Evolutionary conservation across 495 filamentous ascomycete genomes (phyloP), one percentile per base, ranked within the genome.

Genomic region (Aspergillus ellipticus): DNA sequence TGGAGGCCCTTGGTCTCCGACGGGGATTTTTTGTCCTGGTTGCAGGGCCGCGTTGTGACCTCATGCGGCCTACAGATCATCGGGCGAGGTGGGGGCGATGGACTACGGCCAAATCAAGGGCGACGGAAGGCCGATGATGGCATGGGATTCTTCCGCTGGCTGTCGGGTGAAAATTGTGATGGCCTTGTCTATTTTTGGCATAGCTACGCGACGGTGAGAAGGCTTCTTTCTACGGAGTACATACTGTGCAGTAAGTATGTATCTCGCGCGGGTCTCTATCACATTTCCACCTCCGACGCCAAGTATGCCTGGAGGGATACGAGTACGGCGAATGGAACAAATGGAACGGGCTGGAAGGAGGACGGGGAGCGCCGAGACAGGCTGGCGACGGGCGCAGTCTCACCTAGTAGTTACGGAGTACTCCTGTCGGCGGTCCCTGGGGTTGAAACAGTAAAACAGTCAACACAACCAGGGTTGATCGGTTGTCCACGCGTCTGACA

Each of bases 401-500:
- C n/a, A n/a, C n/a, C n/a, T n/a, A n/a, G n/a, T n/a, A n/a, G n/a
- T n/a, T n/a, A n/a, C n/a, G n/a, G n/a, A n/a, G n/a, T n/a, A n/a
- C n/a, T n/a, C n/a, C n/a, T n/a, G n/a, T n/a, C n/a, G n/a, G n/a
- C n/a, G n/a, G 24, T 28, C 24, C 24, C 24, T 28, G 33, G 33
- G 33, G 8, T 37, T 37, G 33, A 37, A 37, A 37, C 33, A 11
- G 5, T 4, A 39, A n/a, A 39, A n/a, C n/a, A n/a, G n/a, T n/a
- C n/a, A n/a, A n/a, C n/a, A n/a, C 35, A 39, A 9, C 35, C 35
- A 39, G 35, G 33, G 33, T 37, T 37, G 11, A 37, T 39, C 35
- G 13, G 35, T 45, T 53, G 42, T 48, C 52, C 52, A 54, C 52
- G 42, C 52, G 42, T 54, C 52, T 54, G 52, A 48, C 52, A 54